Conservation (phyloP, 2,329 filamentous ascomycete genomes). For the Shiraia sp. region DNA sequence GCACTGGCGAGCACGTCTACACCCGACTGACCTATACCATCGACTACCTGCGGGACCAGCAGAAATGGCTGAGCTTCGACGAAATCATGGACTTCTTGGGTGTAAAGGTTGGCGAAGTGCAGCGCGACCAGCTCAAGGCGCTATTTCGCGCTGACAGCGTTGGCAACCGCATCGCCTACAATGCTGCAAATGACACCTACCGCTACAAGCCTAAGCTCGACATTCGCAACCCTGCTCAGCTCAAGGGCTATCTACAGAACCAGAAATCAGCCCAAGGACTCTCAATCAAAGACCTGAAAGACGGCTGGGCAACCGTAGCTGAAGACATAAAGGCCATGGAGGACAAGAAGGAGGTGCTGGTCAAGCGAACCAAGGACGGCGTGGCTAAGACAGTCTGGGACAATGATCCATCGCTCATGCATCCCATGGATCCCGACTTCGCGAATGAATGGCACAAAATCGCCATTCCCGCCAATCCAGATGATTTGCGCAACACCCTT, state of each 20-base stretch:
- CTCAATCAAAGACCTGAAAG: constrained; percentile 86
- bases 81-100: constrained; percentile 83
- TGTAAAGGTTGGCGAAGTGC: constrained; percentile 64
- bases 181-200: constrained; percentile 69
- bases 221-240: constrained; percentile 75
- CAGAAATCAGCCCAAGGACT: constrained; percentile 82
- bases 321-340: constrained; percentile 79
- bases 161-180: constrained; percentile 64
- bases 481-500: constrained; percentile 77
- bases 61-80: constrained; percentile 67
- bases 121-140: constrained; percentile 61
- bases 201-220: constrained; percentile 82
- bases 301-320: constrained; percentile 89
- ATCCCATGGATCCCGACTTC: constrained; percentile 81
- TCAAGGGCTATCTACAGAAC: constrained; percentile 79
- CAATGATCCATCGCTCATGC: constrained; percentile 77
- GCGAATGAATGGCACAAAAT: constrained; percentile 80
- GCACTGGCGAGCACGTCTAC: constrained; percentile 77
- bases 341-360: constrained; percentile 75
- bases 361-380: constrained; percentile 88
- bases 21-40: constrained; percentile 88
- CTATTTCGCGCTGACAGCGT: constrained; percentile 65
- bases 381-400: constrained; percentile 80
- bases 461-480: constrained; percentile 69
- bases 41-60: constrained; percentile 62